These are phyloP conservation scores for Brassica incana DNA, from an alignment of 345 rosid genomes.

Conservation along the genomic window DNA sequence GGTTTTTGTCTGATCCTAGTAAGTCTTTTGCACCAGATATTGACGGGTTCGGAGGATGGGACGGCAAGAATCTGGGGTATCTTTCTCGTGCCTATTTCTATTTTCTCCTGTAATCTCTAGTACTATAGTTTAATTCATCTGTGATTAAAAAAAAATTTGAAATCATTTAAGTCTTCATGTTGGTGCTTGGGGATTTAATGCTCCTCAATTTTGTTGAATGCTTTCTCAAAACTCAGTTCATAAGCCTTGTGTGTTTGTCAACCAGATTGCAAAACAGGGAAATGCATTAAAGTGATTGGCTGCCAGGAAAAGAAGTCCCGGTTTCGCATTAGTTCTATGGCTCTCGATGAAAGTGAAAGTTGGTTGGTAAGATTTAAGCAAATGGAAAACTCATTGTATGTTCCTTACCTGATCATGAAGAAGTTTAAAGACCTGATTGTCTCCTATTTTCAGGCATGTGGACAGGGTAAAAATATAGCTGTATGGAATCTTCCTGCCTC, in stretches of 20 bases:
- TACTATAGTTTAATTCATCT: background rate
- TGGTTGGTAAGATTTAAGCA: conserved; percentile 78
- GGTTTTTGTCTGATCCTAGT: conserved; percentile 7
- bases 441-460: conserved; percentile 60
- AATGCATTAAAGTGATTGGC: conserved; percentile 65
- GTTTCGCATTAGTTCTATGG: conserved; percentile 66
- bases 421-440: background rate
- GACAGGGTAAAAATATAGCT: conserved; percentile 64
- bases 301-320: conserved; percentile 50
- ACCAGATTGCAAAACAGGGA: conserved; percentile 90
- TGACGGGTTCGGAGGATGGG: conserved; percentile 98
- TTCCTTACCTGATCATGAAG: background rate
- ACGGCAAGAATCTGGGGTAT: conserved; percentile 96
- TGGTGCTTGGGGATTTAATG: conserved; percentile 7
- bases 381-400: too few species aligned
- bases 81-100: background rate
- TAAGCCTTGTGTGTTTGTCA: conserved; percentile 14
- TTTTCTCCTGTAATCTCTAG: background rate
- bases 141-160: background rate
- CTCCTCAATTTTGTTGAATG: background rate
- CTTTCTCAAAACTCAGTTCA: background rate
- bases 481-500: conserved; percentile 89
- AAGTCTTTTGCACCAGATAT: conserved; percentile 51
- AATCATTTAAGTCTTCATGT: conserved; percentile 14
- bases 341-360: conserved; percentile 94